phyloP scores from a whole-genome alignment of 345 rosid genomes.

The Boechera stricta region DNA sequence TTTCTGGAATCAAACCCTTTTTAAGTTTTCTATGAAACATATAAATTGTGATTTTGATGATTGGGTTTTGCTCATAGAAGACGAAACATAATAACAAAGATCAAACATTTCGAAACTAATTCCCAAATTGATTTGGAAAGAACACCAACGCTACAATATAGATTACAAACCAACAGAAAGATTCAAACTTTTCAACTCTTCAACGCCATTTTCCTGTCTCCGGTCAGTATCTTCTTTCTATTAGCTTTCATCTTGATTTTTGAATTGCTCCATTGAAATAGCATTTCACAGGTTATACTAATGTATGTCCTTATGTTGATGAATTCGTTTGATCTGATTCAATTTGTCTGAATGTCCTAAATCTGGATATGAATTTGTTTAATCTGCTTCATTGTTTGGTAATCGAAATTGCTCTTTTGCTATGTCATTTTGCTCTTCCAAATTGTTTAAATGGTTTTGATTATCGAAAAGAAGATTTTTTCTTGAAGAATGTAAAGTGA shows the following conservation, averaged over 20 bases:
- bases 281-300: no score
- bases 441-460: neutral
- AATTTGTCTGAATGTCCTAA: conserved; percentile 5
- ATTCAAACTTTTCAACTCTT: neutral
- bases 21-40: conserved; percentile 25
- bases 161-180: conserved; percentile 24
- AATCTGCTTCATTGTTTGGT: neutral
- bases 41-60: conserved; percentile 15
- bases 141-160: conserved; percentile 18
- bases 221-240: no score
- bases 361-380: neutral
- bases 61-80: conserved; percentile 18
- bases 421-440: neutral
- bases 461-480: neutral
- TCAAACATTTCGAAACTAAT: neutral
- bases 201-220: neutral
- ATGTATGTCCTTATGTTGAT: neutral
- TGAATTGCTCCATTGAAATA: no score
- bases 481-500: neutral
- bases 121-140: conserved; percentile 23
- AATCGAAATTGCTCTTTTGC: neutral
- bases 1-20: conserved; percentile 29
- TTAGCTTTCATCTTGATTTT: no score
- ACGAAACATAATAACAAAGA: neutral
- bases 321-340: neutral